Percentiles rank a stretch among this genome's conserved stretches.
These are phyloP conservation scores for Suhomyces anneliseae DNA, from an alignment of 1,139 yeast genomes.

Conservation along the genomic window DNA sequence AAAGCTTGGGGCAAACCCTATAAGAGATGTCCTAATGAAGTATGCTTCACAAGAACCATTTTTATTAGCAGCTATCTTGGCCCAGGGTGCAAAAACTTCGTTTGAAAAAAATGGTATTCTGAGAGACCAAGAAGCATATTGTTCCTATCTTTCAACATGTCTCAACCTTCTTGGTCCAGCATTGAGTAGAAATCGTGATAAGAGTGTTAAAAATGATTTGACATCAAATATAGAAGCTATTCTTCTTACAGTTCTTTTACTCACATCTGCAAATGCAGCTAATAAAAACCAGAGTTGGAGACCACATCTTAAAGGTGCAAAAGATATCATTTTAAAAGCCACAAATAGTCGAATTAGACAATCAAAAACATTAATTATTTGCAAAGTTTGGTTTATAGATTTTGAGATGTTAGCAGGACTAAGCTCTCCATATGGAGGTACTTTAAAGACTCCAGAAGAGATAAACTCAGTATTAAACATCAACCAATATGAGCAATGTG, in stretches of 20 bases:
- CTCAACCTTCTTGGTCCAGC: constrained; percentile 55
- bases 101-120: constrained; percentile 42
- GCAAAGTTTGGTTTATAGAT: constrained; percentile 68
- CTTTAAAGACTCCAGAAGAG: constrained; percentile 53
- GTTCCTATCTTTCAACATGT: constrained; percentile 62
- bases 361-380: constrained; percentile 52
- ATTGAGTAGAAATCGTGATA: constrained; percentile 25
- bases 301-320: constrained; percentile 74
- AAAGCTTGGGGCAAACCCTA: constrained; percentile 51
- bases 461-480: constrained; percentile 49
- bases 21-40: constrained; percentile 60
- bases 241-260: constrained; percentile 60
- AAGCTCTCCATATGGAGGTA: constrained; percentile 66
- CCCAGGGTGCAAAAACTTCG: constrained; percentile 68
- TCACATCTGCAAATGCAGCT: constrained; percentile 72
- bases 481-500: constrained; percentile 41
- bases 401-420: constrained; percentile 71
- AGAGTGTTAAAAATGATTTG: constrained; percentile 31
- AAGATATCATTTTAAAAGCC: constrained; percentile 58
- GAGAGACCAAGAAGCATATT: constrained; percentile 65
- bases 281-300: constrained; percentile 69
- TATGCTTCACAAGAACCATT: constrained; percentile 64
- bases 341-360: constrained; percentile 27
- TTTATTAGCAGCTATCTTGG: constrained; percentile 64
- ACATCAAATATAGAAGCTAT: constrained; percentile 63